Percentiles rank a stretch among this genome's conserved stretches.
These are phyloP conservation scores for Quambalaria eucalypti DNA, from an alignment of 1,284 basidiomycete genomes.

Conservation along the genomic window DNA sequence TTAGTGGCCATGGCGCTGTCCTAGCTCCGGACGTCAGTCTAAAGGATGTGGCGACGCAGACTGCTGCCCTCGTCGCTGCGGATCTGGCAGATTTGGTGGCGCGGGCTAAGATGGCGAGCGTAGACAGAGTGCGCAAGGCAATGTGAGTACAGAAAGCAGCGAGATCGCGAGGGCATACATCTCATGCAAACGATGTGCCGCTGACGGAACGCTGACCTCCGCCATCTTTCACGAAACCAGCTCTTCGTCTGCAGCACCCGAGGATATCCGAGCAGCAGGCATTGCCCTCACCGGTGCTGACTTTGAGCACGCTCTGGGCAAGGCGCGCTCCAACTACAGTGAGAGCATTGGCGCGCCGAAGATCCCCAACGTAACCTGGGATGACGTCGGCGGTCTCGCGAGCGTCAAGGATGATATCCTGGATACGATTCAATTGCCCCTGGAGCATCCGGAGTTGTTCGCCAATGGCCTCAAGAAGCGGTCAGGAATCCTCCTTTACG, in stretches of 20 bases:
- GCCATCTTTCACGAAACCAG: constrained; percentile 15
- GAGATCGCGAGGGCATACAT: not conserved
- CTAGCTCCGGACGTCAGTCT: constrained; percentile 73
- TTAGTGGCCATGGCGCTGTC: constrained; percentile 47
- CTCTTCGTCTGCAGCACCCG: constrained; percentile 10
- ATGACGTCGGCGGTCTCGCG: constrained; percentile 88
- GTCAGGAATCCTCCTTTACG: constrained; percentile 58
- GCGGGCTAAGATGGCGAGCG: constrained; percentile 58
- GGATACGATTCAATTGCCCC: constrained; percentile 90
- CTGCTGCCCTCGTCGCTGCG: constrained; percentile 77
- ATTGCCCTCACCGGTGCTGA: constrained; percentile 61
- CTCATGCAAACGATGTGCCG: not conserved
- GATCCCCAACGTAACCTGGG: constrained; percentile 93
- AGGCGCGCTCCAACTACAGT: constrained; percentile 70
- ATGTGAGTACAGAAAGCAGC: constrained; percentile 41
- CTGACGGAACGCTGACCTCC: too few species aligned
- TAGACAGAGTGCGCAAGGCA: constrained; percentile 53
- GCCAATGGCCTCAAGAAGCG: constrained; percentile 86
- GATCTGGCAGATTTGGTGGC: constrained; percentile 69
- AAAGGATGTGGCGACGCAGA: constrained; percentile 67
- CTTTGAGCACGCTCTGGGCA: constrained; percentile 65
- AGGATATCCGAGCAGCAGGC: constrained; percentile 50
- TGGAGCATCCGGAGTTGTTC: constrained; percentile 90
- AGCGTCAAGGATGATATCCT: constrained; percentile 85
- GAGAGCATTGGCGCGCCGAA: constrained; percentile 92